Evolutionary conservation across 305 asterid genomes (phyloP), one percentile per base, ranked within the genome.

Genomic region (Vinca major): DNA sequence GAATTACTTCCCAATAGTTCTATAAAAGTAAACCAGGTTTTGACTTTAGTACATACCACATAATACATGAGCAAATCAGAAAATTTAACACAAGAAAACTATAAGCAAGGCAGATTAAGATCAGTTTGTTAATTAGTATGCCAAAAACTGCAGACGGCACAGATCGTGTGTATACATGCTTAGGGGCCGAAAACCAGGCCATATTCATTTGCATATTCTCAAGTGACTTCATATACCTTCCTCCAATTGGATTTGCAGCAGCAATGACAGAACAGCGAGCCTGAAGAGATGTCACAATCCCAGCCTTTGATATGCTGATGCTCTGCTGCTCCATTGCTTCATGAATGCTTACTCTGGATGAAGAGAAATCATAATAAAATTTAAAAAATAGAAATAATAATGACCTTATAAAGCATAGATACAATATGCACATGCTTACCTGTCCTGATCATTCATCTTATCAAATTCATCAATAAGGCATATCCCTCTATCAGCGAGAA

Each of bases 271-370:
- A 92, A 79, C 96, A 89, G 21, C 99, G 96, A 45, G 96, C 96
- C 84, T 92, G 98, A 51, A 92, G 90, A 61, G 96, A 92, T 67
- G 98, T 91, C 70, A 91, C 96, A 51, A 93, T 93, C 70, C 99
- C 99, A 73, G 99, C 99, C 84, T 93, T 91, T 37, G 96, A 93
- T 79, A 93, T 93, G 79, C 97, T 93, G 63, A 93, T 93, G 74
- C 97, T 93, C 81, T 93, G 99, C 82, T 93, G 99, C 78, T 93
- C 99, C 99, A 89, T 93, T 40, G 96, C 99, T 80, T 93, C 99
- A 68, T 93, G 99, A 78, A 93, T 91, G 79, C 99, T 93, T 70
- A 93, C 99, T 86, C 99, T 93, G 84, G 75, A 85, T 71, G 49
- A 77, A 26, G 14, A 50, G 71, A 53, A 45, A 37, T 75, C 52